Base-by-base conservation (phyloP, 352 stramenopile genomes). In the Phytopythium ostracodes region DNA sequence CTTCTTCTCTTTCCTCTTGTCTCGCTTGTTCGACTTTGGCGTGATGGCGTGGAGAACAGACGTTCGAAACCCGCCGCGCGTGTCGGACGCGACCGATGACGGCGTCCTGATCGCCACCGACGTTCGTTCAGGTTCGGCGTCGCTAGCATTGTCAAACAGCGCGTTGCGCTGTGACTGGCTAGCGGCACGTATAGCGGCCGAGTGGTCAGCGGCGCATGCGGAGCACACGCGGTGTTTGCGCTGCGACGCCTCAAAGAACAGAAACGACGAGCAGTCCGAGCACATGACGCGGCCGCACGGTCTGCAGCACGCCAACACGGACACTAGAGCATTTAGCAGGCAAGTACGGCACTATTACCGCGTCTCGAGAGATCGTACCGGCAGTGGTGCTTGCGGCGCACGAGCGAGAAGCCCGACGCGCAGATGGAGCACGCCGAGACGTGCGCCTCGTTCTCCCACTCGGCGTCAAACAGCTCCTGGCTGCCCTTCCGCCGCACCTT, bases 341-440 rank as follows among this genome's bases (percentile, higher is more conserved):
- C n/a, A n/a, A n/a, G n/a, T n/a, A n/a, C n/a, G n/a, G n/a, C n/a
- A n/a, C n/a, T n/a, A n/a, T n/a, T n/a, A n/a, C n/a, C n/a, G n/a
- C n/a, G n/a, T n/a, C 2, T 14, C 3, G 17, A 11, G 31, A 62
- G 42, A 1, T 4, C 71, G 57, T 73, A 84, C 62, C 84, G 78
- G 52, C 84, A 93, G 60, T 93, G 84, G 43, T 93, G 84, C 63
- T 89, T 91, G 55, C 84, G 78, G 59, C 73, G 77, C 51, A 91
- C 62, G 17, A 93, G 51, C 40, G 84, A 91, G 42, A 93, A 93
- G 22, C 79, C 68, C 31, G 66, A 73, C 4, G 46, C 49, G 60
- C 84, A 93, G n/a, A 86, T 63, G 20, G 68, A 71, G 57, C 84
- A 93, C 52, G 60, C 66, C 20, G 59, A 46, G 22, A 85, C 78